Base-by-base conservation (phyloP, 1,139 yeast species). In the Blastobotrys niveus region DNA sequence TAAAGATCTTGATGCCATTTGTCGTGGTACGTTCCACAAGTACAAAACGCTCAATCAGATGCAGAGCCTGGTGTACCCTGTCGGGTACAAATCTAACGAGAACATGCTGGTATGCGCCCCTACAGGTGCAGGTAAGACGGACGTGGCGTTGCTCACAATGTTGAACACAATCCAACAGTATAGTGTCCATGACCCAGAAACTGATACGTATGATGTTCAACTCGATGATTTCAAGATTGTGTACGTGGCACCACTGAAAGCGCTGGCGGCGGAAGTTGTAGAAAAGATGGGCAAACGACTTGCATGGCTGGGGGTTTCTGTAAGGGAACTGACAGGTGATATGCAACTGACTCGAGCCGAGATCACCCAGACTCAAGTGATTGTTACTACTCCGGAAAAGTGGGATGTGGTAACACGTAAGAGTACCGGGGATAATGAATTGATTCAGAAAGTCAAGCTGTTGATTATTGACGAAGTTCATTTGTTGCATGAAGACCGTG, bases 81-180 rank as follows among this genome's bases (percentile, higher is more conserved):
- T 88, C 15, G 98, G 96, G 0, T 93, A 91, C 60, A 79, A 82
- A 45, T 83, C 97, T 5, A 89, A 87, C 63, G 96, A 89, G 56
- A 91, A 93, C 58, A 84, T 93, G 96, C 72, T 91, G 42, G 89
- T 91, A 1, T 91, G 98, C 76, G 99, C 99, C 0, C 99, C 99
- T 2, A 91, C 99, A 0, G 98, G 99, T 72, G 97, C 98, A 6
- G 99, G 99, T 74, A 91, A 91, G 60, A 93, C 99, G 0, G 97
- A 93, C 63, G 95, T 93, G 33, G 99, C 99, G 0, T 68, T 93
- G 57, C 67, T 91, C 34, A 73, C 97, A 0, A 80, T 91, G 56
- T 69, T 93, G 44, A 86, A 83, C 55, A 77, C 93, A 0, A 82
- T 91, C n/a, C 76, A 80, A 35, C 91, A 86, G 58, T 78, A 72